A percentile compares a stretch with the other conserved stretches of the same genome.
Evolutionary conservation across 495 filamentous ascomycete species (phyloP).

Genomic region (Aspergillus diversus): DNA sequence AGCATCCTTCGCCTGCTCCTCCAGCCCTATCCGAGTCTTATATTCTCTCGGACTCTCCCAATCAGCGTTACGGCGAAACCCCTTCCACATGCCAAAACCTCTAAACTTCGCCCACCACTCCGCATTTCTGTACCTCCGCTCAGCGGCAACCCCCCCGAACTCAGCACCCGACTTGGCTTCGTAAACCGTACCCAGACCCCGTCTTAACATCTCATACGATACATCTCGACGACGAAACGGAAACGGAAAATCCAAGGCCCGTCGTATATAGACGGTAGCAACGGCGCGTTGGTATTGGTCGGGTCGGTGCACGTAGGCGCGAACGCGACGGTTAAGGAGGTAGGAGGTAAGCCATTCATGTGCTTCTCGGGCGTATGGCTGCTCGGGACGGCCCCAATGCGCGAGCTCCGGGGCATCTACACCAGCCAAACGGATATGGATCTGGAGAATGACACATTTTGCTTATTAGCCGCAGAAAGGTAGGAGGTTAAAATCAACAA

Average conservation of each 20-base stretch:
- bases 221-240: constrained; percentile 73
- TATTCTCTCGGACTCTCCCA: constrained; percentile 84
- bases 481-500: background rate
- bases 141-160: constrained; percentile 70
- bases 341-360: constrained; percentile 74
- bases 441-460: constrained; percentile 33
- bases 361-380: constrained; percentile 82
- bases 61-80: constrained; percentile 42
- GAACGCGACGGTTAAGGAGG: constrained; percentile 72
- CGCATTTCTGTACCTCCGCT: constrained; percentile 67
- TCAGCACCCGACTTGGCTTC: constrained; percentile 87
- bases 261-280: constrained; percentile 77
- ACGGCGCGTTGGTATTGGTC: constrained; percentile 95
- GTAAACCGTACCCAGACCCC: constrained; percentile 85
- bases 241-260: constrained; percentile 55
- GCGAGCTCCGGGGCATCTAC: constrained; percentile 90
- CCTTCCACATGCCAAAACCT: constrained; percentile 79
- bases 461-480: constrained; percentile 5
- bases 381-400: constrained; percentile 86
- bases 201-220: constrained; percentile 83
- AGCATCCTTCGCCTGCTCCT: constrained; percentile 43
- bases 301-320: constrained; percentile 75
- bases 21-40: constrained; percentile 66
- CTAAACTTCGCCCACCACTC: constrained; percentile 71
- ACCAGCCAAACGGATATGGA: constrained; percentile 87